Evolutionary conservation across 805 yeast genomes (phyloP), one percentile per base, ranked within the genome.

Genomic region (Wickerhamomyces silvicola): DNA sequence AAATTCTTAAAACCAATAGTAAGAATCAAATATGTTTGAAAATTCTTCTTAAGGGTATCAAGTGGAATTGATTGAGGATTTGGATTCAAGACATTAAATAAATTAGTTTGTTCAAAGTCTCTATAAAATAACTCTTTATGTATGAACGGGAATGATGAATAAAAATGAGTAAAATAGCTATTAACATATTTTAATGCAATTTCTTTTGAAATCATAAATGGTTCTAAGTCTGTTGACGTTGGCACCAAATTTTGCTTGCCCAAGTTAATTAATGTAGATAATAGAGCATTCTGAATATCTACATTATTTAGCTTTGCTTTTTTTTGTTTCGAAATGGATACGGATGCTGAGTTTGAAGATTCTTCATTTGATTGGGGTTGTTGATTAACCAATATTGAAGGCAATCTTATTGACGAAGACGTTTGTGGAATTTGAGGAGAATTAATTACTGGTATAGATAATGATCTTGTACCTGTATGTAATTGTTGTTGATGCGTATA

Each of bases 1-100:
- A 47, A 22, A 14, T 35, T 33, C 24, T 47, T 47, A 35, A 40
- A 47, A 4, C 52, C 50, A 29, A 47, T 35, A 17, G 35, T 30
- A 9, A 47, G 29, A 21, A 47, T 34, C 20, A 45, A 16, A 25
- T 37, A 47, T 1, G 39, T 31, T 27, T 40, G 47, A 28, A 45
- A 37, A 18, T 42, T 39, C 14, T 27, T 25, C 22, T 36, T 41
- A 21, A 32, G 21, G 10, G 39, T 40, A 5, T 18, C 22, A 7
- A 31, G 19, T 6, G 45, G 22, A 3, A 36, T 24, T 3, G 31
- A 9, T 2, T 16, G n/a, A 20, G 28, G 10, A 3, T 32, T 29
- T 10, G 48, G 48, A 21, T 47, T 38, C 17, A 47, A 21, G 1
- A 39, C 32, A 25, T 37, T 37, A 32, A 38, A 40, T 15, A 47